phyloP scores from a whole-genome alignment of 2,329 filamentous ascomycete genomes.

The Blastomyces percursus region DNA sequence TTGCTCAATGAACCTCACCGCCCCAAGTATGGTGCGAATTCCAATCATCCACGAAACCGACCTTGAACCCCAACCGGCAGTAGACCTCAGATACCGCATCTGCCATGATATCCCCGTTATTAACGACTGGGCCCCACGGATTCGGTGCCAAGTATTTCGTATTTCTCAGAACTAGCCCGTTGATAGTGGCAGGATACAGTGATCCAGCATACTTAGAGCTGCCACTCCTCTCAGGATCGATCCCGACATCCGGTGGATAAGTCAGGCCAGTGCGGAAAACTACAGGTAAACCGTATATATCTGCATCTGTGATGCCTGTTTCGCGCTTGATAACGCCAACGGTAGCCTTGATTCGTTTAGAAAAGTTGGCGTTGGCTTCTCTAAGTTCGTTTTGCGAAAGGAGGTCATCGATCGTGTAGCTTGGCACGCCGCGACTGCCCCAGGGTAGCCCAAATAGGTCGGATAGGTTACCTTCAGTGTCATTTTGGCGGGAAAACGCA shows the following conservation, averaged over 20 bases:
- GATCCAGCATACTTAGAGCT: slow-evolving; percentile 3
- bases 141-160: slow-evolving; percentile 13
- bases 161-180: slow-evolving; percentile 13
- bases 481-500: slow-evolving; percentile 10
- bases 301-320: slow-evolving; percentile 9
- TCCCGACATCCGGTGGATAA: background rate
- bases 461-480: background rate
- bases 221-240: background rate
- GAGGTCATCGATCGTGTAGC: slow-evolving; percentile 9
- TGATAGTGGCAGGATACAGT: slow-evolving; percentile 12
- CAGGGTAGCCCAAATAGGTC: slow-evolving; percentile 5
- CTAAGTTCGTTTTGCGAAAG: slow-evolving; percentile 5
- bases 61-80: slow-evolving; percentile 10
- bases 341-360: slow-evolving; percentile 6
- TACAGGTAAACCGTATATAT: slow-evolving; percentile 8
- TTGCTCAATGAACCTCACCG: slow-evolving; percentile 19
- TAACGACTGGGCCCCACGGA: slow-evolving; percentile 17
- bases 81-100: slow-evolving; percentile 10
- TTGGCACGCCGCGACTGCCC: slow-evolving; percentile 9
- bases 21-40: slow-evolving; percentile 16
- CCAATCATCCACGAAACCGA: slow-evolving; percentile 17
- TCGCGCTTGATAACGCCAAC: slow-evolving; percentile 7
- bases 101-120: slow-evolving; percentile 15
- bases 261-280: slow-evolving; percentile 7
- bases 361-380: slow-evolving; percentile 6